Evolutionary conservation across 2,329 filamentous ascomycete genomes (phyloP).

Genomic region (Parastagonospora avenae): DNA sequence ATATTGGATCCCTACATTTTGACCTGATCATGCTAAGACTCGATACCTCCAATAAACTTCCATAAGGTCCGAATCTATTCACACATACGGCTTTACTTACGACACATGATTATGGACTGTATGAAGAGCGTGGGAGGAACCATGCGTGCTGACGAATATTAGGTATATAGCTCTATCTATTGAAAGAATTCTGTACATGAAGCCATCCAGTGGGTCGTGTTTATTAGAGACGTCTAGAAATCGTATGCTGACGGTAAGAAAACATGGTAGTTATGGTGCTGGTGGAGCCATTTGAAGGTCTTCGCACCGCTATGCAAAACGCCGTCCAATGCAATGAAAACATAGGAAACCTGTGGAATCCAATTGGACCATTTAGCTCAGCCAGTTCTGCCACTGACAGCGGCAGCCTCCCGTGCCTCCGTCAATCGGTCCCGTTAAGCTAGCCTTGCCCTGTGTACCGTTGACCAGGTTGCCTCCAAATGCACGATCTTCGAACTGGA

Average conservation of each 20-base stretch:
- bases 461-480: constrained; percentile 60
- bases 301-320: constrained; percentile 23
- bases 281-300: too few species aligned
- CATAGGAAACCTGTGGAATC: constrained; percentile 9
- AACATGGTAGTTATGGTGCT: neutral
- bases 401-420: constrained; percentile 64
- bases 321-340: constrained; percentile 16
- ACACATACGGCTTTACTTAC: too few species aligned
- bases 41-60: too few species aligned
- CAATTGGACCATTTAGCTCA: constrained; percentile 10
- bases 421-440: constrained; percentile 56
- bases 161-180: constrained; percentile 16
- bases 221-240: constrained; percentile 7
- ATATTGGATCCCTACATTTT: too few species aligned
- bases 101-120: neutral
- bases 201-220: constrained; percentile 20
- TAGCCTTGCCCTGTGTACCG: constrained; percentile 52
- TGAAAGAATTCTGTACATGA: constrained; percentile 13
- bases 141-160: constrained; percentile 12
- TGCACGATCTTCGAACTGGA: constrained; percentile 59
- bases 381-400: constrained; percentile 66
- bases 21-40: too few species aligned
- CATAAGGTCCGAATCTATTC: too few species aligned
- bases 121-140: neutral
- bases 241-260: constrained; percentile 1